Evolutionary conservation across 148 eudicot genomes (phyloP).

Genomic region (Silene uniflora): DNA sequence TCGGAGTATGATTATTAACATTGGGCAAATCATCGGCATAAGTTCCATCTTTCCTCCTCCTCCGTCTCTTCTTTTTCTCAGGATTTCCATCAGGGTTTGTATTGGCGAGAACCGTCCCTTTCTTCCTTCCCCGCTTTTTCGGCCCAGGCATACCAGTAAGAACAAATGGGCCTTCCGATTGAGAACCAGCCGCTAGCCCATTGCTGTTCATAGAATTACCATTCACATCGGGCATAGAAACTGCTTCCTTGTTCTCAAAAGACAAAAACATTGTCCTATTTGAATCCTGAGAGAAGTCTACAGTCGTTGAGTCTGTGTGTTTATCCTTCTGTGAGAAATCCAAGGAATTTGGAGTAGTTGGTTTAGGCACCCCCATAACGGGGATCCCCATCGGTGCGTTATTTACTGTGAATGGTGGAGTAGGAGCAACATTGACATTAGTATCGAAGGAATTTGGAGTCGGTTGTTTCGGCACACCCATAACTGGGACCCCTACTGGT

Average conservation of each 20-base stretch:
- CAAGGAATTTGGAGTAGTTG: conserved; percentile 13
- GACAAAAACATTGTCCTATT: conserved; percentile 9
- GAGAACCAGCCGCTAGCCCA: conserved; percentile 16
- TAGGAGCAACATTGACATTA: conserved; percentile 17
- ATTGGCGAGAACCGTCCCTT: conserved; percentile 13
- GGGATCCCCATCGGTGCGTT: conserved; percentile 16
- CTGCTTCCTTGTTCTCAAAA: conserved; percentile 22
- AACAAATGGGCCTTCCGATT: conserved; percentile 9
- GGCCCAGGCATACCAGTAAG: conserved; percentile 24
- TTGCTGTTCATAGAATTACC: conserved; percentile 29
- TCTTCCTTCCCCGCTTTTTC: conserved; percentile 35
- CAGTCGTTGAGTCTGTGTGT: conserved; percentile 5
- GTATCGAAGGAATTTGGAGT: too few relatives aligned
- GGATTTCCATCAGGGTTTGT: conserved; percentile 15
- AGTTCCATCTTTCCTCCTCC: conserved; percentile 24
- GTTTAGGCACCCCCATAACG: conserved; percentile 18
- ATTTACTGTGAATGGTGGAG: conserved; percentile 32
- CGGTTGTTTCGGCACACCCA: too few relatives aligned
- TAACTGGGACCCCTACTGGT: too few relatives aligned
- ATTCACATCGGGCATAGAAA: conserved; percentile 40
- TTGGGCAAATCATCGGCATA: conserved; percentile 20
- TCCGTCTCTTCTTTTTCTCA: conserved; percentile 29
- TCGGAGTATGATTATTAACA: conserved; percentile 6
- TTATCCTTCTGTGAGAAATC: conserved; percentile 15
- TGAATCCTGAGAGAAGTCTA: conserved; percentile 12